Percentiles rank a stretch among this genome's conserved stretches.
Evolutionary conservation across 2,329 filamentous ascomycete genomes (phyloP).

Genomic region (Claviceps sp.): DNA sequence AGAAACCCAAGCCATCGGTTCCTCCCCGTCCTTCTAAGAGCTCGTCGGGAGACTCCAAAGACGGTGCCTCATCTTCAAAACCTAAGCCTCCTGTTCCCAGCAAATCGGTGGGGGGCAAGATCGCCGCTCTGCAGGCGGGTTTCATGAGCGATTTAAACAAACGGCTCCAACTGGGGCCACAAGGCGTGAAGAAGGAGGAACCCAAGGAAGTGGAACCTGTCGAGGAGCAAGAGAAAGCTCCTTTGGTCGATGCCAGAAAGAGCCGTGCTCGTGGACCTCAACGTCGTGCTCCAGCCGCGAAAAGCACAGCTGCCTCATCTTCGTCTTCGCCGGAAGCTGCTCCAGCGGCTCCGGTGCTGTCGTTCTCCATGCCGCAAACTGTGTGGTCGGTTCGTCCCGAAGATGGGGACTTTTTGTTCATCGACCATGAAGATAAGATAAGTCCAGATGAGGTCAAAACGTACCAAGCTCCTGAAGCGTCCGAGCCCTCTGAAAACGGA

Average conservation of each 20-base stretch:
- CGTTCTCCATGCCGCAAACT: constrained; percentile 33
- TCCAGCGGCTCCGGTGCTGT: constrained; percentile 23
- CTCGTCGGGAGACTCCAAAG: constrained; percentile 25
- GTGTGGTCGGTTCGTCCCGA: constrained; percentile 40
- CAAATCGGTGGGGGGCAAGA: constrained; percentile 69
- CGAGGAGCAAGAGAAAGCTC: constrained; percentile 55
- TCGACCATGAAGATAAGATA: constrained; percentile 7
- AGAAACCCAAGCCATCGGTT: constrained; percentile 44
- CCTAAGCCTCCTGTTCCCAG: constrained; percentile 70
- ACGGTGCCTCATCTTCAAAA: constrained; percentile 38
- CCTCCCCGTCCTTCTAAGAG: constrained; percentile 50
- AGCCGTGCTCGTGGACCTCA: constrained; percentile 79
- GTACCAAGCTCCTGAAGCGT: constrained; percentile 1
- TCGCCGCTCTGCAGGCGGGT: constrained; percentile 77
- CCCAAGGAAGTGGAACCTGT: constrained; percentile 39
- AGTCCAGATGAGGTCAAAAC: constrained; percentile 4
- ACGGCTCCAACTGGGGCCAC: constrained; percentile 74
- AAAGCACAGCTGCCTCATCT: constrained; percentile 27
- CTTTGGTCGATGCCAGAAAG: constrained; percentile 82
- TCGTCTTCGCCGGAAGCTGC: constrained; percentile 14
- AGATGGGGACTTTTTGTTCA: constrained; percentile 27
- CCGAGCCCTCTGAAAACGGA: neutral
- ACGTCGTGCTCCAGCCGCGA: constrained; percentile 49
- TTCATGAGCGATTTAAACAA: constrained; percentile 93
- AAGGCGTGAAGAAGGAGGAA: constrained; percentile 63